These are phyloP conservation scores for Termitomyces sp. DNA, from an alignment of 768 basidiomycete genomes.

Conservation along the genomic window DNA sequence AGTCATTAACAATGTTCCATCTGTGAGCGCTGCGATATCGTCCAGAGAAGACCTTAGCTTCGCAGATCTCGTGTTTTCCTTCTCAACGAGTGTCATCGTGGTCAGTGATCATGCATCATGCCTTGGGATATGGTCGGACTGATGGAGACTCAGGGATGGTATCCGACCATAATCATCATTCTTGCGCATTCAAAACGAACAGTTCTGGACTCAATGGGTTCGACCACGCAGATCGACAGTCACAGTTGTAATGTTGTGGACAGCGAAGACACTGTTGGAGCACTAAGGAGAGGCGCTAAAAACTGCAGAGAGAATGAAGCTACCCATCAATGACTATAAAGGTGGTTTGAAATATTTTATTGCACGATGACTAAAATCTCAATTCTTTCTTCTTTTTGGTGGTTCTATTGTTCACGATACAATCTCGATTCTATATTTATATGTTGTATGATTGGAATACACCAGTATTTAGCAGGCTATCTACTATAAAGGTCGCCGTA, in stretches of 20 bases:
- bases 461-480: background rate
- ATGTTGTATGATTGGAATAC: background rate
- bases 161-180: slow-evolving; percentile 2
- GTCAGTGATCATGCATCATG: background rate
- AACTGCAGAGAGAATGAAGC: background rate
- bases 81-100: slow-evolving; percentile 4
- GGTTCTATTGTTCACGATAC: too few species aligned
- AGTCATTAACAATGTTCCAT: slow-evolving; percentile 1
- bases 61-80: slow-evolving; percentile 3
- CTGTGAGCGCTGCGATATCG: background rate
- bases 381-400: too few species aligned
- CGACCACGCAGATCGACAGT: background rate
- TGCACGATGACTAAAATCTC: too few species aligned
- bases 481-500: background rate
- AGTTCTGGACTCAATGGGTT: background rate
- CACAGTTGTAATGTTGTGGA: background rate
- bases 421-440: background rate
- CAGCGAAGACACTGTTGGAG: background rate
- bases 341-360: background rate
- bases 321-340: too few species aligned
- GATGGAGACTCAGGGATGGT: background rate
- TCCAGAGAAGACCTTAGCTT: slow-evolving; percentile 3
- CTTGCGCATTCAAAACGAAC: slow-evolving; percentile 5
- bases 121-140: background rate
- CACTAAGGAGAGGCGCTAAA: background rate